Percentiles rank a stretch among this genome's conserved stretches.
Conservation (phyloP, 306 rosid species). For the Ammopiptanthus mongolicus region DNA sequence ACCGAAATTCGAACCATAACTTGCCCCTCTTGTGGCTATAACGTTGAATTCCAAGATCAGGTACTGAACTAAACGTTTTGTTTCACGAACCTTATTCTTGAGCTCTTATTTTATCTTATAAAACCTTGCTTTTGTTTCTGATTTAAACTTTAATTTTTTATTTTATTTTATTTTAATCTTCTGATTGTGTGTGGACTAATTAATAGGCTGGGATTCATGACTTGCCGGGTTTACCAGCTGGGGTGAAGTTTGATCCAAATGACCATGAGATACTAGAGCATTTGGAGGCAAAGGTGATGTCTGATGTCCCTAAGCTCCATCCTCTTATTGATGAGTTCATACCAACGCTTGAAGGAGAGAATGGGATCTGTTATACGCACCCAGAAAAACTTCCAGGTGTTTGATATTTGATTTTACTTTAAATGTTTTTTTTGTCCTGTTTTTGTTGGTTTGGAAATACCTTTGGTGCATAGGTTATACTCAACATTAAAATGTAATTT, state of each 20-base stretch:
- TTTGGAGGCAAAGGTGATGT: constrained; percentile 62
- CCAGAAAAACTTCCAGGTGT: constrained; percentile 85
- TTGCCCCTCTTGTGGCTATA: constrained; percentile 78
- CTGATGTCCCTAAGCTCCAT: constrained; percentile 58
- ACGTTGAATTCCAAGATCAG: constrained; percentile 54
- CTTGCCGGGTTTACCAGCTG: constrained; percentile 73
- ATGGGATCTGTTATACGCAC: constrained; percentile 92
- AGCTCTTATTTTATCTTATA: background rate
- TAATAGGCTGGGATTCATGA: constrained; percentile 49
- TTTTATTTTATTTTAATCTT: background rate
- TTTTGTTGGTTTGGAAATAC: background rate
- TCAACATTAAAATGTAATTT: background rate
- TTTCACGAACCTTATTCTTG: background rate
- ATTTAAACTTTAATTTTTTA: background rate
- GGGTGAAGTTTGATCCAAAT: constrained; percentile 82
- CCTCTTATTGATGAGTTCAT: constrained; percentile 82
- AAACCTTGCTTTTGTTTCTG: background rate
- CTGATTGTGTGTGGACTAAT: background rate
- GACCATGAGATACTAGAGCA: constrained; percentile 75
- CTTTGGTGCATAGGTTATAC: background rate
- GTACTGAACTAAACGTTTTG: constrained; percentile 12
- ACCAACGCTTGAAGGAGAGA: constrained; percentile 71
- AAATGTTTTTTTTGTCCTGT: background rate
- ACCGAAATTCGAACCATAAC: constrained; percentile 31
- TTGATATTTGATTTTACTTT: background rate